phyloP scores from a whole-genome alignment of 2,329 filamentous ascomycete genomes.

The Lojkania enalia region DNA sequence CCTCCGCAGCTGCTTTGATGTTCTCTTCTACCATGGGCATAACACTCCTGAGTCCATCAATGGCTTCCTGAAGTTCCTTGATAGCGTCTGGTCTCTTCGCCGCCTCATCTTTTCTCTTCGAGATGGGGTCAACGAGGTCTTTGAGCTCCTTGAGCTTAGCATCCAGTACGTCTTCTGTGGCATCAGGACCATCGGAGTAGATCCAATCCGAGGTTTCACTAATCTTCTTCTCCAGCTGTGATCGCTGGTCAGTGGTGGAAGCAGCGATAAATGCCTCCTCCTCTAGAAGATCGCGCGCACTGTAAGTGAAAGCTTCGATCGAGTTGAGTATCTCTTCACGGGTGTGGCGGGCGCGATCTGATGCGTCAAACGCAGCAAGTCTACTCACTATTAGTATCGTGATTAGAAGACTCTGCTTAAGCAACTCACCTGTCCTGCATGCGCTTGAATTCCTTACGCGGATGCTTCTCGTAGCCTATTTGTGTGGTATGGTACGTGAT shows the following conservation, averaged over 20 bases:
- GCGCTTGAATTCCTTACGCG: conserved; percentile 61
- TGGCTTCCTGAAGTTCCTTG: conserved; percentile 66
- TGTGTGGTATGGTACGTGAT: conserved; percentile 52
- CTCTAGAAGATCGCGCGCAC: conserved; percentile 78
- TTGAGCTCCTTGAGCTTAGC: conserved; percentile 76
- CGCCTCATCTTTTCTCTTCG: conserved; percentile 74
- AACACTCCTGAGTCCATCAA: conserved; percentile 73
- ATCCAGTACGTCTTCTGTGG: conserved; percentile 73
- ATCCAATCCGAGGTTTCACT: conserved; percentile 83
- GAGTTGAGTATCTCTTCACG: conserved; percentile 89
- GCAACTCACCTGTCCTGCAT: conserved; percentile 60
- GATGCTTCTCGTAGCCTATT: conserved; percentile 58
- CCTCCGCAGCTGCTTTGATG: conserved; percentile 69
- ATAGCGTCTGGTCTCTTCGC: conserved; percentile 71
- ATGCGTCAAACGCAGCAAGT: conserved; percentile 81
- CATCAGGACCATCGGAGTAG: conserved; percentile 79
- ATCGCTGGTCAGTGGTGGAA: conserved; percentile 70
- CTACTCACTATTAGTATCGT: conserved; percentile 48
- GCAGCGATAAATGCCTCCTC: conserved; percentile 72
- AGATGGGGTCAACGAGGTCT: conserved; percentile 75
- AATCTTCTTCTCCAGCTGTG: conserved; percentile 68
- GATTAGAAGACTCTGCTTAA: neutral
- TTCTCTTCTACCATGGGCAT: conserved; percentile 70
- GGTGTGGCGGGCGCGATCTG: conserved; percentile 74
- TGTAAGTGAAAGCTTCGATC: conserved; percentile 93